Evolutionary conservation across 129 eudicot species (phyloP), one percentile per base, ranked within the genome.

Genomic region (Helianthus tuberosus): DNA sequence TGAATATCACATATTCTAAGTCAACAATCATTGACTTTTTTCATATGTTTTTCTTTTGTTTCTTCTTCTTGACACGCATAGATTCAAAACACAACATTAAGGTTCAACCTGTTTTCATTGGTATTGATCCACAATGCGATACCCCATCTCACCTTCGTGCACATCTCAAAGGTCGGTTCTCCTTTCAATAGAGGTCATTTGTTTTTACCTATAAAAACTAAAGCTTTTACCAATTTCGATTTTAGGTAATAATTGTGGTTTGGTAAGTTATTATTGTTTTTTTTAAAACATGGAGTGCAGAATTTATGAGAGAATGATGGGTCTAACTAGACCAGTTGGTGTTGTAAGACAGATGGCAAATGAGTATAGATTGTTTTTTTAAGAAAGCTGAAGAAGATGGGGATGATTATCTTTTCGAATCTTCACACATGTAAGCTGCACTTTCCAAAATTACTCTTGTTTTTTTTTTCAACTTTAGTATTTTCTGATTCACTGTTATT

Each of bases 51-150:
- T 4, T 11, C 16, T 60, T 60, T 50, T 60, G 43, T 13, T 60
- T 32, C 17, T 32, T 60, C 17, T 9, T 59, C 1, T 59, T n/a
- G 64, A 11, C 64, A 59, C 44, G 29, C 7, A 39, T 1, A 60
- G 96, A 82, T 48, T 85, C 89, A 5, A 70, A 83, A 64, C 85
- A 80, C 55, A 77, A 84, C 15, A 50, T 83, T 64, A 86, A 88
- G 81, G 75, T 94, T 69, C 82, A 72, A 38, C 97, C 99, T 3
- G 79, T 91, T 73, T 94, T 94, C 58, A 94, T 94, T 49, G 83
- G 97, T 55, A 73, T 90, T 68, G 99, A 94, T 80, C 99, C 99
- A 23, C 97, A 86, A 53, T 88, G 99, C 44, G 97, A 94, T 72
- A 86, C 23, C 80, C 88, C 97, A 48, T 68, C 90, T 41, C 99